Base-by-base conservation (phyloP, 2,329 filamentous ascomycete species). In the Tolypocladium tundrense region DNA sequence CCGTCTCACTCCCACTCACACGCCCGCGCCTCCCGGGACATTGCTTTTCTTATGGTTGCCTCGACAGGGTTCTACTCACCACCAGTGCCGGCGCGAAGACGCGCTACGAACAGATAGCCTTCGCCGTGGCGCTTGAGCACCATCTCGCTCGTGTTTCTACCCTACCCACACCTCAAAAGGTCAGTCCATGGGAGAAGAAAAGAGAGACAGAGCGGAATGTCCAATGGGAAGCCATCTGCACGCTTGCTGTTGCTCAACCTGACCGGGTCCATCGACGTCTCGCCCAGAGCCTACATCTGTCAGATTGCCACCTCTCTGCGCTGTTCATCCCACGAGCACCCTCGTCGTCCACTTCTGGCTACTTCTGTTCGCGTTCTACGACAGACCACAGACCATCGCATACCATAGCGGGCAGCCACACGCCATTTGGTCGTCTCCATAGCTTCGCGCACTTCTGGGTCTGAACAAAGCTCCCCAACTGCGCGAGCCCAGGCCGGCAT, bases 1-100 rank as follows among this genome's bases (percentile, higher is more conserved):
- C 51, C 54, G 55, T 55, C 50, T 59, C 58, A 57, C 54, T 52
- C 50, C 54, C 58, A 54, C 54, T 39, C 54, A 24, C 53, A 35
- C 48, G 41, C 40, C 57, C 16, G 50, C 50, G 39, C 35, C 41
- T 35, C 43, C 54, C 21, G 33, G 53, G 50, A 57, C 55, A 27
- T 59, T 59, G 55, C 58, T 59, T 59, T 59, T 59, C 58, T 45
- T 51, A 57, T 54, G 58, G 48, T 54, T 56, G 53, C 45, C 41
- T 27, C 19, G 55, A 57, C 58, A 54, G 42, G 58, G 55, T 57
- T 55, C 51, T 57, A 9, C 55, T 59, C 55, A 27, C 51, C 55
- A 37, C 42, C 52, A 51, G 37, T 45, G 41, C 51, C 52, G 52
- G 43, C 42, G 58, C 54, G 41, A 53, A 54, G 45, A 51, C 55